Evolutionary conservation across 2,329 filamentous ascomycete species (phyloP).

Genomic region (Phialophora expanda): DNA sequence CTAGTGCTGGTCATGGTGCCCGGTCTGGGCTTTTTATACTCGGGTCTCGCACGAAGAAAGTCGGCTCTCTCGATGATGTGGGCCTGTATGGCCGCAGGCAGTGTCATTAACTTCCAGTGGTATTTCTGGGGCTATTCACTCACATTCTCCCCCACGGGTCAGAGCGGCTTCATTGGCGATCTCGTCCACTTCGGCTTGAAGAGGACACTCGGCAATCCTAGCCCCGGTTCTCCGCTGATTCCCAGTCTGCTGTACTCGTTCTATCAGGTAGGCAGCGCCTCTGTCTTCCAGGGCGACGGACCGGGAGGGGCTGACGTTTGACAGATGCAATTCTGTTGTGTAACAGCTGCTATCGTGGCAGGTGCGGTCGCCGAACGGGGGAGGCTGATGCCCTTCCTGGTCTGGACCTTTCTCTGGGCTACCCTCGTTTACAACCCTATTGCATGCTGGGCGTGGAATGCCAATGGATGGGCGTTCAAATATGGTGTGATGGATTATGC

Average conservation of each 20-base stretch:
- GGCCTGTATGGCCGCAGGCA: constrained; percentile 93
- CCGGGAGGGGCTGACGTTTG: neutral
- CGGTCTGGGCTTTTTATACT: constrained; percentile 96
- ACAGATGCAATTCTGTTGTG: constrained; percentile 95
- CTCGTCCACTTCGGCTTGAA: constrained; percentile 85
- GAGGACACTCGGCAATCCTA: constrained; percentile 82
- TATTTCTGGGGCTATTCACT: constrained; percentile 99
- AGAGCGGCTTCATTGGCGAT: constrained; percentile 90
- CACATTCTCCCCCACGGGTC: constrained; percentile 81
- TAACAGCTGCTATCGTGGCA: constrained; percentile 88
- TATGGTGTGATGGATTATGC: constrained; percentile 96
- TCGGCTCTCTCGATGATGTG: constrained; percentile 96
- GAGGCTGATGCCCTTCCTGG: constrained; percentile 88
- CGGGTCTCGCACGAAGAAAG: constrained; percentile 94
- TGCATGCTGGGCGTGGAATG: constrained; percentile 95
- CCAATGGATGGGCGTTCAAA: constrained; percentile 88
- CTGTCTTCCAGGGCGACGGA: neutral
- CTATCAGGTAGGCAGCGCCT: constrained; percentile 70
- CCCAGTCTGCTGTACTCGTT: constrained; percentile 91
- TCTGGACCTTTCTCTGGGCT: constrained; percentile 95
- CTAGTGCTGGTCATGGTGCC: constrained; percentile 86
- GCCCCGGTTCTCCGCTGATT: constrained; percentile 83
- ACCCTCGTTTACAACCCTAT: constrained; percentile 97
- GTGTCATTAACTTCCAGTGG: constrained; percentile 95
- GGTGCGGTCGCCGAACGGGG: constrained; percentile 94